A percentile compares a stretch with the other conserved stretches of the same genome.
These are phyloP conservation scores for Morella rubra DNA, from an alignment of 306 rosid species.

Conservation along the genomic window DNA sequence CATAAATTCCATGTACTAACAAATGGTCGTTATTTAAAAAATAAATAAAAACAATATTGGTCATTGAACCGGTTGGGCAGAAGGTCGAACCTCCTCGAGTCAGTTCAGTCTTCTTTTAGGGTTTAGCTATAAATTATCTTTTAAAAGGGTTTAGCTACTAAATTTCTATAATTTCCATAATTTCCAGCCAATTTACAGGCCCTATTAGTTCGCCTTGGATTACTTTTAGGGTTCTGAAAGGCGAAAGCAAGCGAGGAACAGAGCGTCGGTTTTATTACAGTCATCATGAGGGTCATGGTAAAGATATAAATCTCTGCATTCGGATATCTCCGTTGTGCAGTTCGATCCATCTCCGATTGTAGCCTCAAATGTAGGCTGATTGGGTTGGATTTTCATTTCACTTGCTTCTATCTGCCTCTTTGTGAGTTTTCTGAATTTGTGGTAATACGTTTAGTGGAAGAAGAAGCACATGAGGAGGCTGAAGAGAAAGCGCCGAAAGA, in stretches of 20 bases:
- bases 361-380: not conserved
- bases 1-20: no score
- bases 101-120: no score
- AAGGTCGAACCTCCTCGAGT: no score
- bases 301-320: not conserved
- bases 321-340: not conserved
- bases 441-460: constrained; percentile 34
- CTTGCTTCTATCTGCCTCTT: not conserved
- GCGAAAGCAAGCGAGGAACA: not conserved
- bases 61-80: no score
- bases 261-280: not conserved
- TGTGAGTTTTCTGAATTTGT: no score
- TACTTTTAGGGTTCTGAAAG: not conserved
- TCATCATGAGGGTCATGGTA: constrained; percentile 5
- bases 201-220: not conserved
- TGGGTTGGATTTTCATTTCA: not conserved
- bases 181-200: no score
- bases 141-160: no score
- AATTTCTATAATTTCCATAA: no score
- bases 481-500: constrained; percentile 57
- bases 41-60: no score
- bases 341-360: not conserved
- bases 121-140: no score
- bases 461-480: constrained; percentile 54
- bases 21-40: no score